These are phyloP conservation scores for Saccharomyces hybrid DNA, from an alignment of 1,139 yeast species.

Conservation along the genomic window DNA sequence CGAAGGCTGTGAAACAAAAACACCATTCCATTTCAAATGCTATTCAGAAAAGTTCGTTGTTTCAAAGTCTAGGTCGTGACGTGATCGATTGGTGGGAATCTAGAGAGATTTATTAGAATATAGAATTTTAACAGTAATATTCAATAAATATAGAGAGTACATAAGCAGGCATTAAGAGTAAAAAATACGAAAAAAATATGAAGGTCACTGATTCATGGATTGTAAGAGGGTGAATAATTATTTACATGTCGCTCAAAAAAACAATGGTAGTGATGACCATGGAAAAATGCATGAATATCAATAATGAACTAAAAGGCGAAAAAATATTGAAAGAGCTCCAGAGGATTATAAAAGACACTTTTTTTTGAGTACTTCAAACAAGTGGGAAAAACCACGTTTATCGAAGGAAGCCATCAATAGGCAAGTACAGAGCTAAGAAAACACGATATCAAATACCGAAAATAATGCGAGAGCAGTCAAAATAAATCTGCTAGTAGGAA, in stretches of 20 bases:
- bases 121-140: no score
- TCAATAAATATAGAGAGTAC: no score
- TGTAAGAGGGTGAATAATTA: background rate
- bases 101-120: background rate
- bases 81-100: conserved; percentile 23
- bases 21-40: conserved; percentile 1
- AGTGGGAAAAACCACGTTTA: background rate
- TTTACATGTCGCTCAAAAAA: background rate
- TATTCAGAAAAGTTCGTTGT: conserved; percentile 7
- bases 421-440: background rate
- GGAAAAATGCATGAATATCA: background rate
- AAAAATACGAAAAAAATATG: background rate
- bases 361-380: background rate
- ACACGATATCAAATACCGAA: background rate
- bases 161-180: background rate
- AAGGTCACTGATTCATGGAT: background rate
- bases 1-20: conserved; percentile 1
- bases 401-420: background rate
- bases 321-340: no score
- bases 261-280: background rate
- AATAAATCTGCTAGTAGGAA: no score
- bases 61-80: conserved; percentile 20
- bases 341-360: no score
- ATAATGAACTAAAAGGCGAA: background rate
- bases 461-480: no score